Conservation (phyloP, 345 rosid species). For the Limnanthes douglasii region DNA sequence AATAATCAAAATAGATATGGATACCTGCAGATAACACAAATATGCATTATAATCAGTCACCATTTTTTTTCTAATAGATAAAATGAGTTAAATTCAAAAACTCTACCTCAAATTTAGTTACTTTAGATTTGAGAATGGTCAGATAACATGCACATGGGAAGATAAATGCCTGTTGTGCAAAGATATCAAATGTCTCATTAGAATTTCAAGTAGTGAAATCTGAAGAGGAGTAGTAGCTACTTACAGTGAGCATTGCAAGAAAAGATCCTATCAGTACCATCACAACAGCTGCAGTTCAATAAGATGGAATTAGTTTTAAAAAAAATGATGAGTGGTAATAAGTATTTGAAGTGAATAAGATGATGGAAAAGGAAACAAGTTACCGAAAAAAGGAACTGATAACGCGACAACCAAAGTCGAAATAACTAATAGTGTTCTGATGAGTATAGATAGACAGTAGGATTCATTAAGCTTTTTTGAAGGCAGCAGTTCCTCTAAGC, state of each 20-base stretch:
- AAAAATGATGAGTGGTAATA: background rate
- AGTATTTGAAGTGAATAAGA: background rate
- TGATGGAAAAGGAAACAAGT: conserved; percentile 5
- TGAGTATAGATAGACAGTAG: conserved; percentile 22
- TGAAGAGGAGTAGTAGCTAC: no score
- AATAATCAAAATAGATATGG: conserved; percentile 23
- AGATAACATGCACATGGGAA: conserved; percentile 67
- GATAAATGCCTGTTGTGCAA: conserved; percentile 38
- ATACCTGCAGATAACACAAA: conserved; percentile 19
- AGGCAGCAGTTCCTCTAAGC: conserved; percentile 73
- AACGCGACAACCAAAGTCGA: conserved; percentile 44
- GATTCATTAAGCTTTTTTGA: conserved; percentile 28
- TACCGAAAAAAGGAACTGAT: conserved; percentile 34
- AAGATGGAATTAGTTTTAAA: background rate
- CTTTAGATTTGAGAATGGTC: conserved; percentile 20
- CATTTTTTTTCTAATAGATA: background rate
- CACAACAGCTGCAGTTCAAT: conserved; percentile 39
- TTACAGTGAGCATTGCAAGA: conserved; percentile 53
- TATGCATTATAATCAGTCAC: background rate
- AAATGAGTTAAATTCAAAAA: background rate
- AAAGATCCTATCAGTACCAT: conserved; percentile 64
- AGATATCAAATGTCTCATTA: background rate
- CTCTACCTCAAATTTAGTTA: conserved; percentile 37
- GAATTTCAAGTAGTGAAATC: background rate
- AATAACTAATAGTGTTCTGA: conserved; percentile 42